Evolutionary conservation across 352 stramenopile species (phyloP), one percentile per base, ranked within the genome.

Genomic region (Phytopythium aichiense): DNA sequence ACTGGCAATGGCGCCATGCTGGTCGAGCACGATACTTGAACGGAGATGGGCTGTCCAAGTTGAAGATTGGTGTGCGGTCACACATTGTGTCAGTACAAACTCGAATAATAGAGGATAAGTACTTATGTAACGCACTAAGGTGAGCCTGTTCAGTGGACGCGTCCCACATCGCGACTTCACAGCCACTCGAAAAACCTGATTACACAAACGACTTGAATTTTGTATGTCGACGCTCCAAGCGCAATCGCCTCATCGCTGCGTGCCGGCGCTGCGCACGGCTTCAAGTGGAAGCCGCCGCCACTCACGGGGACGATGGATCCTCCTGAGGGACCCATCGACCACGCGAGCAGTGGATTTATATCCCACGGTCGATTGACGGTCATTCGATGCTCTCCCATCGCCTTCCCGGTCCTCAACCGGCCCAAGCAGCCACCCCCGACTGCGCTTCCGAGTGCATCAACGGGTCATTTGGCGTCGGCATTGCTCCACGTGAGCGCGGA

Each of bases 291-390:
- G n/a, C n/a, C n/a, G n/a, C n/a, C n/a, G n/a, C n/a, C n/a, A n/a
- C n/a, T n/a, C n/a, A n/a, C n/a, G n/a, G n/a, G 28, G 28, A 7
- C 28, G 28, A 31, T 31, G 28, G 28, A 31, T n/a, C n/a, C n/a
- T n/a, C n/a, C n/a, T n/a, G n/a, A n/a, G n/a, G n/a, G n/a, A n/a
- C n/a, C n/a, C n/a, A n/a, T n/a, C n/a, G n/a, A n/a, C n/a, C n/a
- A n/a, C n/a, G 9, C 4, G 40, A 16, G 13, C 42, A 54, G 48
- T 54, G 48, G 48, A 54, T 54, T 54, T 35, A 54, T 37, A 54
- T 54, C 48, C 48, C 48, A 54, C 48, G 23, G 46, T 52, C 46
- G 23, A 35, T 23, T 12, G 15, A 54, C 48, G 48, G 8, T 22
- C 48, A 16, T 1, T 48, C 28, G 28, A 30, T 30, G 28, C 2